Percentiles rank a stretch among this genome's conserved stretches.
Evolutionary conservation across 2,329 filamentous ascomycete genomes (phyloP).

Genomic region (Aspergillus clavatus): DNA sequence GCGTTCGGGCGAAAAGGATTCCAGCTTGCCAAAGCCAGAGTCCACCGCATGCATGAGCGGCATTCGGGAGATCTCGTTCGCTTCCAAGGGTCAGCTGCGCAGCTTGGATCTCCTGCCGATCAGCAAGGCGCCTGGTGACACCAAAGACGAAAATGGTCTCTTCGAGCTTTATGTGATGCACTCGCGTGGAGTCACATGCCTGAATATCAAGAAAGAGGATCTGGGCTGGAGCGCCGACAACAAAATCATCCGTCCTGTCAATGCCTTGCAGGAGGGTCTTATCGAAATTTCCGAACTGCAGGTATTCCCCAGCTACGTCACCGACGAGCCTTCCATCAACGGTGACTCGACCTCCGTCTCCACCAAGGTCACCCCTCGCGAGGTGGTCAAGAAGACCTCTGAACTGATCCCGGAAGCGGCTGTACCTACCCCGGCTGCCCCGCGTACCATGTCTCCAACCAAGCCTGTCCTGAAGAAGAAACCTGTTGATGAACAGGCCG

Average conservation of each 20-base stretch:
- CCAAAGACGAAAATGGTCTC: slow-evolving; percentile 64
- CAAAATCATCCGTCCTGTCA: slow-evolving; percentile 73
- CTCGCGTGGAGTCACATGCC: slow-evolving; percentile 88
- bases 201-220: slow-evolving; percentile 81
- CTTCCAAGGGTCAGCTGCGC: slow-evolving; percentile 76
- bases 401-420: slow-evolving; percentile 24
- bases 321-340: slow-evolving; percentile 43
- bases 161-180: slow-evolving; percentile 98
- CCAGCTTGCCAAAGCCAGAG: slow-evolving; percentile 74
- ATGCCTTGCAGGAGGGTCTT: slow-evolving; percentile 68
- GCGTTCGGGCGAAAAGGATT: slow-evolving; percentile 67
- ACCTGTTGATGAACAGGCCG: slow-evolving; percentile 31
- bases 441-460: slow-evolving; percentile 33
- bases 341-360: slow-evolving; percentile 36
- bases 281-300: slow-evolving; percentile 70
- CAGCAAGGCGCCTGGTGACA: slow-evolving; percentile 46
- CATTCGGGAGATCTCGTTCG: slow-evolving; percentile 90
- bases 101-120: slow-evolving; percentile 83
- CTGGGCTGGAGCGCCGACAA: slow-evolving; percentile 88
- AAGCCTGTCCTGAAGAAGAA: slow-evolving; percentile 42
- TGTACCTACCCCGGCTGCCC: slow-evolving; percentile 14
- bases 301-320: slow-evolving; percentile 40
- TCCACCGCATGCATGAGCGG: slow-evolving; percentile 97
- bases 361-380: slow-evolving; percentile 36
- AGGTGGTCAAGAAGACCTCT: slow-evolving; percentile 40